Base-by-base conservation (phyloP, 2,329 filamentous ascomycete genomes). In the Didymella lethalis region DNA sequence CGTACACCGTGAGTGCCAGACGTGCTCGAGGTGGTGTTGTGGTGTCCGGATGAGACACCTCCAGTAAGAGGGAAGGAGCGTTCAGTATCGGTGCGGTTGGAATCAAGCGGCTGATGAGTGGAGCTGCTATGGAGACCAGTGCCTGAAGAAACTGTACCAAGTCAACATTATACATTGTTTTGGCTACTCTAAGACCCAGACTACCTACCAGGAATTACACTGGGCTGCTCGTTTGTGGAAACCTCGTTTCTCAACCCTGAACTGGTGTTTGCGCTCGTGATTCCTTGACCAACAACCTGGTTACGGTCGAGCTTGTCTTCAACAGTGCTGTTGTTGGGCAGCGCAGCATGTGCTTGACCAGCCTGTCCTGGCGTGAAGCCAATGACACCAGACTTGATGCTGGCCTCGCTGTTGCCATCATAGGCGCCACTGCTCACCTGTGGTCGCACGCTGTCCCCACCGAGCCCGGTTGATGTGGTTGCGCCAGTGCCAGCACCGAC, bases 331-430 rank as follows among this genome's bases (percentile, higher is more conserved):
- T 61, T 58, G 28, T 61, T 61, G 18, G 65, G 54, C 57, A 70
- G 32, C 23, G 71, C 71, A 50, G 72, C 71, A 57, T 75, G 72
- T 20, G 48, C 61, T 26, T 71, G 66, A 10, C 52, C 29, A 4
- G 57, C 48, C 32, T 59, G 62, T n/a, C 48, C 51, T 53, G 67
- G 63, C 11, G 68, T 64, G 51, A 74, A 74, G 8, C 78, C 77
- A 49, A 77, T 73, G 14, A 78, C 75, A 48, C 75, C 76, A 57
- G 75, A 78, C 65, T 78, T 78, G 69, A 78, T 76, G 62, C 75
- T 78, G 18, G 73, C 72, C 29, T 68, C 69, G 59, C 75, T 78
- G 10, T 63, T 57, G 5, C 64, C 70, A 14, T 71, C 63, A 26
- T 49, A 61, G 16, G 64, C 40, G 34, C 51, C 57, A 31, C 57